These are phyloP conservation scores for Lupinus albus DNA, from an alignment of 306 rosid species.

Conservation along the genomic window DNA sequence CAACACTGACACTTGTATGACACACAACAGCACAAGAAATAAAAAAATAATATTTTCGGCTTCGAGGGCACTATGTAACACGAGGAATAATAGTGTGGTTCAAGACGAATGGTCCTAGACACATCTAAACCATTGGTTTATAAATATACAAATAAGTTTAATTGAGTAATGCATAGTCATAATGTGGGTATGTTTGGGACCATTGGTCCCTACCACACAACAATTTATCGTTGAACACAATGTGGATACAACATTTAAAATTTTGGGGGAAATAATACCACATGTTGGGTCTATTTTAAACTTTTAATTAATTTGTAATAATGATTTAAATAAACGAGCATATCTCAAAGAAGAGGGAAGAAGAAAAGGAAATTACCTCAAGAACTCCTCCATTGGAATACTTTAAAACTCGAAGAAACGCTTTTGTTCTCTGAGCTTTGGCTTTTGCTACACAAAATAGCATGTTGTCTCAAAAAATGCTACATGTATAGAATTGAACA, in stretches of 20 bases:
- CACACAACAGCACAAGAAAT: not conserved
- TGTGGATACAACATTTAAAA: not conserved
- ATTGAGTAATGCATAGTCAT: too few relatives aligned
- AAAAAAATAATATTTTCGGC: not conserved
- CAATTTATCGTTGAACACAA: too few relatives aligned
- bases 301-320: too few relatives aligned
- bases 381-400: constrained; percentile 86
- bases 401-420: constrained; percentile 90
- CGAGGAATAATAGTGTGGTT: too few relatives aligned
- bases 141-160: too few relatives aligned
- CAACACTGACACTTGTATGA: not conserved
- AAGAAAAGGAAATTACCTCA: constrained; percentile 59
- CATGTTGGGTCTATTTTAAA: not conserved
- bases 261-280: not conserved
- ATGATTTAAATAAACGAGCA: not conserved
- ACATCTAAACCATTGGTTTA: too few relatives aligned
- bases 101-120: too few relatives aligned
- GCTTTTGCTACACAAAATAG: constrained; percentile 65
- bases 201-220: too few relatives aligned
- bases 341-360: not conserved
- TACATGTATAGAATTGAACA: constrained; percentile 19
- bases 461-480: constrained; percentile 38
- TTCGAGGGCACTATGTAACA: not conserved
- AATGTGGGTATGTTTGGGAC: too few relatives aligned
- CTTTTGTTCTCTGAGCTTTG: constrained; percentile 74